Conservation (phyloP, 139 green algal species). For the Ostreobium quekettii region DNA sequence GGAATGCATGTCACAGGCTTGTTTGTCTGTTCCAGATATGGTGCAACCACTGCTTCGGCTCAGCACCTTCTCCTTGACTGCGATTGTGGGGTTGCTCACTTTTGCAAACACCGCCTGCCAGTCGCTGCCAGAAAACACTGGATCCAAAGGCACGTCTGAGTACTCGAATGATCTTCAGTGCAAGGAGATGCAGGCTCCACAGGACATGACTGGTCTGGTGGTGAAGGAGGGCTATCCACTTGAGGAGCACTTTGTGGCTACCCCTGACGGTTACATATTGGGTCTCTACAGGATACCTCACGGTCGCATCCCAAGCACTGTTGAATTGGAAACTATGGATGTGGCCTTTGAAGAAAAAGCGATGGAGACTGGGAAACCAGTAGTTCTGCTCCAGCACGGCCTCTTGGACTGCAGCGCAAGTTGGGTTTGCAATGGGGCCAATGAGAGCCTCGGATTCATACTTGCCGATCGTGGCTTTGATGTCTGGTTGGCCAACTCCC, state of each 20-base stretch:
- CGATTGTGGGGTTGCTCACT: no score
- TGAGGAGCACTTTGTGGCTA: constrained; percentile 44
- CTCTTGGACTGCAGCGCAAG: constrained; percentile 58
- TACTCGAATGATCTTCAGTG: no score
- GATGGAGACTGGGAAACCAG: constrained; percentile 20
- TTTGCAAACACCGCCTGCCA: no score
- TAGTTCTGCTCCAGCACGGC: constrained; percentile 70
- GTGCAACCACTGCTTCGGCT: no score
- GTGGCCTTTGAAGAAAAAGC: background rate
- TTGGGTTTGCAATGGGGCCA: constrained; percentile 58
- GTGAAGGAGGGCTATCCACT: constrained; percentile 43
- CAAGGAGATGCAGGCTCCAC: no score
- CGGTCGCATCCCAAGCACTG: constrained; percentile 23
- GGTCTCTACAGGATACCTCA: constrained; percentile 50
- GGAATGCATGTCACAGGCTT: no score
- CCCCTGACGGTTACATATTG: constrained; percentile 49
- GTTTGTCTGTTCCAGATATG: no score
- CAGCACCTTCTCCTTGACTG: no score
- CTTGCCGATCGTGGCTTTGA: constrained; percentile 55
- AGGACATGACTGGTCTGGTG: no score
- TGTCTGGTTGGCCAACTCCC: constrained; percentile 39
- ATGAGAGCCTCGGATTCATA: constrained; percentile 62
- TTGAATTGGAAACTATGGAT: background rate
- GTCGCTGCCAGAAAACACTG: no score
- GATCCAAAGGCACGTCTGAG: no score